Evolutionary conservation across 2,329 filamentous ascomycete genomes (phyloP), one percentile per base, ranked within the genome.

Genomic region (Pezicula rhizophila): DNA sequence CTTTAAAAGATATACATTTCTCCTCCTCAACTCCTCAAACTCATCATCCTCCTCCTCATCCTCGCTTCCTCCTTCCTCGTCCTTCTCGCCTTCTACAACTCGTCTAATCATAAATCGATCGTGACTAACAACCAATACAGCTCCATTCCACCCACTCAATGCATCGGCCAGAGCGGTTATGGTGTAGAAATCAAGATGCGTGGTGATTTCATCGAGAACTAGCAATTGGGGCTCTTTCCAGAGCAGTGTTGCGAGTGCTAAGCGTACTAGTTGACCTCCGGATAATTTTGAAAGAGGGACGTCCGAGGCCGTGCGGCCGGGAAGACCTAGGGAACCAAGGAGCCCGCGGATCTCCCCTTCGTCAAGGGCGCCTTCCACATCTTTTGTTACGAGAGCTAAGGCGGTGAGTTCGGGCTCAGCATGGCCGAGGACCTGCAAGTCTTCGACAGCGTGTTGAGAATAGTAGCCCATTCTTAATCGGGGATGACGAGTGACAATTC

Each of bases 141-240:
- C 88, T 0, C 89, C 89, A 48, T 82, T 77, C 75, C 86, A 95
- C 2, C 69, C 69, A 12, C 76, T 74, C 53, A 95, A 64, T 2
- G 84, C 85, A 20, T 78, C 74, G 1, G 85, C 75, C 47, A 95
- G 67, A 2, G 85, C 87, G 7, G 80, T 78, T 20, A 92, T 87
- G 0, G 86, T 92, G 67, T 93, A 81, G 53, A 86, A 87, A 63
- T 95, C 89, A 37, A 95, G 73, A 70, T 95, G 89, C 1, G 89
- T 99, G 64, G 93, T 97, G 45, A 93, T 92, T 73, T 97, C 92
- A 79, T 97, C 92, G 14, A 97, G 84, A 25, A 97, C 90, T 50
- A 99, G 80, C 61, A 99, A 72, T 71, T 99, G 93, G 0, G 93
- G 93, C 76, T 96, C 96, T 74, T 96, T 96, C 90, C 90, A 95